Conservation (phyloP, 2,329 filamentous ascomycete genomes). For the Kalmusia sp. region DNA sequence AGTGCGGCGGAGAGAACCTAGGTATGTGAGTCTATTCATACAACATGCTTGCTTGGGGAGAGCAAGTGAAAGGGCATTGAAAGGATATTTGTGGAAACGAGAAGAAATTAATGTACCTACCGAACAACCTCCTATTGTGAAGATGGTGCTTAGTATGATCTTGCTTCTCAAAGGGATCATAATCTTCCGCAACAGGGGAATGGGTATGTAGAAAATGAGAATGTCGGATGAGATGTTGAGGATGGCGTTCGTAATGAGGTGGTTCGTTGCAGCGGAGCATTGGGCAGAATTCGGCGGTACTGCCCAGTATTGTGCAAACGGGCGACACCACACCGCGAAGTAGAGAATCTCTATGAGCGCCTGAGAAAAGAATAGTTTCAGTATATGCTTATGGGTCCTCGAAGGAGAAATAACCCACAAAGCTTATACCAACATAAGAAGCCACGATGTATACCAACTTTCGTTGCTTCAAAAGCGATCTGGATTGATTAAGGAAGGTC, state of each 20-base stretch:
- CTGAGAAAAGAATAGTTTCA: constrained; percentile 10
- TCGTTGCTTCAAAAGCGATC: constrained; percentile 32
- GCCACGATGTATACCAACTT: constrained; percentile 51
- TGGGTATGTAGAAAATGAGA: constrained; percentile 54
- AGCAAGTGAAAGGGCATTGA: no score
- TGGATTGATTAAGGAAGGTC: background rate
- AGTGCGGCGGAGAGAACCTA: constrained; percentile 63
- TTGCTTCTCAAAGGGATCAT: constrained; percentile 58
- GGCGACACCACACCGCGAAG: constrained; percentile 62
- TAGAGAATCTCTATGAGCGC: constrained; percentile 56
- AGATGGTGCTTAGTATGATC: constrained; percentile 61
- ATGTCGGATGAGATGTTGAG: constrained; percentile 57
- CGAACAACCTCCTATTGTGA: constrained; percentile 64
- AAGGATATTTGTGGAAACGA: no score
- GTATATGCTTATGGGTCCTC: background rate
- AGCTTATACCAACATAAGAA: constrained; percentile 54
- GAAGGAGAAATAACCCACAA: constrained; percentile 39
- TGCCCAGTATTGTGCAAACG: constrained; percentile 61
- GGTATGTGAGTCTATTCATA: no score
- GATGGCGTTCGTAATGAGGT: constrained; percentile 49
- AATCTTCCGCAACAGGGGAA: constrained; percentile 55
- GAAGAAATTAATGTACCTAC: background rate
- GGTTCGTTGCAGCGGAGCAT: constrained; percentile 51
- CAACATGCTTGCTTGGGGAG: no score
- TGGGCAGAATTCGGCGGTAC: constrained; percentile 53